Base-by-base conservation (phyloP, 129 eudicot genomes). In the Mikania micrantha region DNA sequence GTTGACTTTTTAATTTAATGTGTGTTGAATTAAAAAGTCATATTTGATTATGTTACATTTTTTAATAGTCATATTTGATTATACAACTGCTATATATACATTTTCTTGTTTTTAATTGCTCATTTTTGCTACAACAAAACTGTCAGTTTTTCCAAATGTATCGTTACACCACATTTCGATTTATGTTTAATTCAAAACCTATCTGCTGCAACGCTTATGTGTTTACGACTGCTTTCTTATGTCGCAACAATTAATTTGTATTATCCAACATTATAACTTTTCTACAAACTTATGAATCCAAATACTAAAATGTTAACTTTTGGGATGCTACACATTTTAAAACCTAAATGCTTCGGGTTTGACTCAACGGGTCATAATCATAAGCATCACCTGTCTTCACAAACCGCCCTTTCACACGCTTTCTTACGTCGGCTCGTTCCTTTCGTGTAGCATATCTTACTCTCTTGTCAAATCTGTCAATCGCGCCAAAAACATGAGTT, bases 361-460 rank as follows among this genome's bases (percentile, higher is more conserved):
- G 76, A 66, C 80, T 61, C 79, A 82, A 10, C 25, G 94, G 88
- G 69, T 86, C 94, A 70, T 86, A 83, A 76, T 86, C 92, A 71
- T 80, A 86, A 17, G 79, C 82, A 29, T 86, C 92, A 31, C 92
- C 92, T 49, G 83, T 85, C 77, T 86, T 86, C 77, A 86, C 88
- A 69, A 86, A 86, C 45, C 92, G 84, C 25, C 88, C 88, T 77
- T 86, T 86, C 76, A 83, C 88, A 47, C 88, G 88, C 75, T 86
- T 86, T 80, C 94, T 86, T 29, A 80, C 88, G 66, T 86, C 86
- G 32, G 94, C 94, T 48, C 86, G 81, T 47, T 72, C 94, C 82
- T 86, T 86, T 71, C 88, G 83, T 52, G 88, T 80, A 60, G 94
- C 88, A 39, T 86, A 86, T 65, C 94, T 72, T 60, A 86, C 80